Evolutionary conservation across 2,329 filamentous ascomycete species (phyloP), one percentile per base, ranked within the genome.

Genomic region (Diaporthe sp.): DNA sequence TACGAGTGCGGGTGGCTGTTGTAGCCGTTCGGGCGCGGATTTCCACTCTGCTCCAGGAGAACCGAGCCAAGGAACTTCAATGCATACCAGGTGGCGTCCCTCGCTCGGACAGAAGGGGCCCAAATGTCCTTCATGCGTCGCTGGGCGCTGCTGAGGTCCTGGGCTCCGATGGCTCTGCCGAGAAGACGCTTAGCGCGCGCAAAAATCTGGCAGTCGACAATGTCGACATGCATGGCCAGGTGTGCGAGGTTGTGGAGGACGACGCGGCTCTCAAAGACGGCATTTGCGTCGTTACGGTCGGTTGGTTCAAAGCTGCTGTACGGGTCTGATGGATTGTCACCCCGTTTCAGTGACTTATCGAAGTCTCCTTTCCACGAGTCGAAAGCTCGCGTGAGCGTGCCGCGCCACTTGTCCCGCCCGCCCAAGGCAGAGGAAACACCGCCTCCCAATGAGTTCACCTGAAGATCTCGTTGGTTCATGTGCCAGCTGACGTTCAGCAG

Each of bases 141-240:
- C 78, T 94, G 92, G 4, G 95, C 95, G 69, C 92, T 93, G 77
- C 89, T 92, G 74, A 97, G 93, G 84, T 98, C 97, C 77, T 94
- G 92, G 2, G 91, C 88, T 1, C 94, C 95, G 76, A 98, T 97
- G 0, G 93, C 92, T 62, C 96, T 92, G 31, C 97, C 96, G 5
- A 98, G 90, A 2, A 98, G 89, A 42, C 96, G 90, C 79, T 93
- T 94, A 1, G 96, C 95, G 12, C 96, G 93, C 7, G 96, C 97
- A 83, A 97, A 98, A 78, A 98, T 97, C 84, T 98, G 96, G 80
- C 95, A 96, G 83, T 98, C 96, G n/a, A 98, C 94, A 72, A 98
- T 95, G 81, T 98, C 96, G 34, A 98, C 95, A 81, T 98, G 95
- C 90, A 98, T 98, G 4, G 95, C 95, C 95, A 99, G 98, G 83